Conservation (phyloP, 441 rosid genomes). For the Corymbia citriodora region DNA sequence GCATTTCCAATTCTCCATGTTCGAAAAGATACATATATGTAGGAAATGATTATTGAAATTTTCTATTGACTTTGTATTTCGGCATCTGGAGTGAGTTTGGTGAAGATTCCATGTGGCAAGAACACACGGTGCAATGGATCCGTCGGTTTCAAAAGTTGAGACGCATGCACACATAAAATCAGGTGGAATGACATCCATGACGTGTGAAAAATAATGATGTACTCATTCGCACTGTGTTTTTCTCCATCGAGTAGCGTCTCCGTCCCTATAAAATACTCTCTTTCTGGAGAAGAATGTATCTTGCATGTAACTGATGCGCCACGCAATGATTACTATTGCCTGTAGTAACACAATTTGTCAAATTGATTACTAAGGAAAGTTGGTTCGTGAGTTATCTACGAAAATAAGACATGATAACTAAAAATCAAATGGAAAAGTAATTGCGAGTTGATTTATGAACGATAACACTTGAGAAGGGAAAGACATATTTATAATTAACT, state of each 20-base stretch:
- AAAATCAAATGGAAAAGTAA: neutral
- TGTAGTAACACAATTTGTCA: neutral
- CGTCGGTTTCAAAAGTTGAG: neutral
- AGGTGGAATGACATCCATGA: neutral
- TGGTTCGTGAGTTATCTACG: neutral
- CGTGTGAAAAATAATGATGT: neutral
- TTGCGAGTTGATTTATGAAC: neutral
- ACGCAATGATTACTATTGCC: neutral
- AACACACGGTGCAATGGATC: neutral
- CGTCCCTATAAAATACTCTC: neutral
- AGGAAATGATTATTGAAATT: neutral
- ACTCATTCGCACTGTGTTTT: neutral
- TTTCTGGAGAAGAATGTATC: neutral
- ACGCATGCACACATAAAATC: neutral
- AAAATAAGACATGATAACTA: neutral
- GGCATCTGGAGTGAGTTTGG: neutral
- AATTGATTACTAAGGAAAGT: neutral
- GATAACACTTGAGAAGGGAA: neutral
- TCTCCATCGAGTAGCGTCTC: neutral
- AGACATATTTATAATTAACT: too few relatives aligned
- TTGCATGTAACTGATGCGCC: neutral
- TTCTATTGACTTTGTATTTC: neutral
- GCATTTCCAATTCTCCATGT: neutral
- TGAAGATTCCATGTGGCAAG: neutral
- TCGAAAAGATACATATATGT: neutral